Base-by-base conservation (phyloP, 345 rosid species). In the Excoecaria cochinchinensis region DNA sequence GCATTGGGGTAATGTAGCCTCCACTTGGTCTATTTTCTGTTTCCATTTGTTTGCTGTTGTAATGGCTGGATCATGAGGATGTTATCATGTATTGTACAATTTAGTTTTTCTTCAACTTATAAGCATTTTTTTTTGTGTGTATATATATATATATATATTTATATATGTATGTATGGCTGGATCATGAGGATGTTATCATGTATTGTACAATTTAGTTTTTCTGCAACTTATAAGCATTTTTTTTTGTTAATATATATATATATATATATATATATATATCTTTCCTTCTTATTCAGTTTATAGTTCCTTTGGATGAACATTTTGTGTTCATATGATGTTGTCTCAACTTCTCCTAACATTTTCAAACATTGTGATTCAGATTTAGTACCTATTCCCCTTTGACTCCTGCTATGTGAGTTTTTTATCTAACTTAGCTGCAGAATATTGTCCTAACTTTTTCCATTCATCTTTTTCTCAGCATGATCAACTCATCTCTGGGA, bases 401-500 rank as follows among this genome's bases (percentile, higher is more conserved):
- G 7, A n/a, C 22, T 21, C 7, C 24, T 2, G 40, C 2, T 52
- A 3, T 24, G 12, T 4, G n/a, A 39, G n/a, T 4, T n/a, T 44
- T 2, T 17, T 25, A 36, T 51, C 60, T 50, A 22, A 55, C 21
- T 19, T 72, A 44, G 57, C 52, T 55, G 21, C 21, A 39, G 22
- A 53, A 14, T 55, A 1, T 31, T 38, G 16, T 62, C 25, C 25
- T 74, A 48, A 70, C 67, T n/a, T 69, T 39, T 39, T 47, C 72
- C 22, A 36, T 79, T 77, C 46, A 19, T 64, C 57, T 68, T 4
- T 56, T 39, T 83, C 78, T 74, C 93, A 93, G 99, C 99, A 95
- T 82, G 99, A 95, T 82, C 99, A 95, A 84, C 84, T 95, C 80
- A 91, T 95, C 72, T 90, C 97, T 77, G 99, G 98, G 72, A 89